Conservation (phyloP, 805 yeast genomes). For the Teunomyces stri region DNA sequence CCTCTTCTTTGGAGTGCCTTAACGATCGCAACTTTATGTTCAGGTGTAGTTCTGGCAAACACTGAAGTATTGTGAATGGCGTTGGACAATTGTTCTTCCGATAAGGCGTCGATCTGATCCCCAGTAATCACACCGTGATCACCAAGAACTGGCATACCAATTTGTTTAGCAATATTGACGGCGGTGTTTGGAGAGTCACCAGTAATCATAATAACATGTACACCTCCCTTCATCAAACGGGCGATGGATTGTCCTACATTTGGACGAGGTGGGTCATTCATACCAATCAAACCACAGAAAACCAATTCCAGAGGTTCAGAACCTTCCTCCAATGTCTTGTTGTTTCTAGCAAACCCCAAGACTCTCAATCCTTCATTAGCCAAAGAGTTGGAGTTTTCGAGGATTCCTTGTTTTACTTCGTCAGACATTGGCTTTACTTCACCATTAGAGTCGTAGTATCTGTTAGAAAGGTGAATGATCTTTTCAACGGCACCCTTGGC, state of each 20-base stretch:
- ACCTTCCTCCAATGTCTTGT: conserved; percentile 30
- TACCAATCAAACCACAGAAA: conserved; percentile 86
- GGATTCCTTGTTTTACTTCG: conserved; percentile 45
- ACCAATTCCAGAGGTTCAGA: conserved; percentile 57
- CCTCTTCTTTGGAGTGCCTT: conserved; percentile 87
- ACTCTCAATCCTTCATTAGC: conserved; percentile 87
- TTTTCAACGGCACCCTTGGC: conserved; percentile 92
- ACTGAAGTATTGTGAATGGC: conserved; percentile 81
- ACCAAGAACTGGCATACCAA: conserved; percentile 79
- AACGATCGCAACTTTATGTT: conserved; percentile 86
- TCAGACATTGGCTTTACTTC: conserved; percentile 57
- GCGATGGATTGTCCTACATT: conserved; percentile 75
- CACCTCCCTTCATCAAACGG: conserved; percentile 84
- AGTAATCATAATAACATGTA: conserved; percentile 96
- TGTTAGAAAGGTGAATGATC: conserved; percentile 58
- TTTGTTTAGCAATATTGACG: conserved; percentile 75
- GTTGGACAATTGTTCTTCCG: conserved; percentile 67
- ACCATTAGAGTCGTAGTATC: conserved; percentile 58
- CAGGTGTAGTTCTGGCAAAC: conserved; percentile 94
- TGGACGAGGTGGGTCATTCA: conserved; percentile 98
- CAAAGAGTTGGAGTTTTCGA: conserved; percentile 56
- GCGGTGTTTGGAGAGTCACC: conserved; percentile 93
- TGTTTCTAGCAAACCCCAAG: conserved; percentile 67
- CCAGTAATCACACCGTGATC: conserved; percentile 78
- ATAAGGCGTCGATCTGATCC: conserved; percentile 71